Conservation (phyloP, 2,329 filamentous ascomycete genomes). For the Aureobasidium pullulans region DNA sequence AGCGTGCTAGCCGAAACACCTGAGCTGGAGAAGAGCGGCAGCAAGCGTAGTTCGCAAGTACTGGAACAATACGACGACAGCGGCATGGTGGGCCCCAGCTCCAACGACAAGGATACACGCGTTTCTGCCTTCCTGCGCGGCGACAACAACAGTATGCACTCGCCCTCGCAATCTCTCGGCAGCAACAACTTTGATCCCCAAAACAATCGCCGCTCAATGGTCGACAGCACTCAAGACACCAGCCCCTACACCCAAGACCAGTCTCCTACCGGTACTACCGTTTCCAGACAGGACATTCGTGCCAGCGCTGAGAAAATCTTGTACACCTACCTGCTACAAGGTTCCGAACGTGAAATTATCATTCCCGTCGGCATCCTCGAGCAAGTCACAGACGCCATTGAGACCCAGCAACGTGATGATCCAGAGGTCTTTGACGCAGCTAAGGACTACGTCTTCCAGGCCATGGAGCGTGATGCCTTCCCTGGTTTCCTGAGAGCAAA, state of each 20-base stretch:
- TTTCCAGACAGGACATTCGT: constrained; percentile 82
- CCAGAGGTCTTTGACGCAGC: constrained; percentile 95
- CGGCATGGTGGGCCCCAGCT: constrained; percentile 26
- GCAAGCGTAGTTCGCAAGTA: constrained; percentile 76
- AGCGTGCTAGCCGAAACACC: constrained; percentile 91
- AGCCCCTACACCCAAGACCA: constrained; percentile 14
- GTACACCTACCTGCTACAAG: constrained; percentile 92
- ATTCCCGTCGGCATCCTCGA: constrained; percentile 80
- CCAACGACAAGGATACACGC: constrained; percentile 47
- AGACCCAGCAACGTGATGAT: constrained; percentile 86
- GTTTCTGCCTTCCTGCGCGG: constrained; percentile 81
- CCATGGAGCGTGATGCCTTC: constrained; percentile 99
- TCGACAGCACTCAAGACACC: constrained; percentile 48
- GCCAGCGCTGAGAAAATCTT: constrained; percentile 95
- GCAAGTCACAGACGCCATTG: constrained; percentile 79
- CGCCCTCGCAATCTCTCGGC: constrained; percentile 40
- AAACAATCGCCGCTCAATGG: constrained; percentile 48
- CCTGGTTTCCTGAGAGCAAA: constrained; percentile 93
- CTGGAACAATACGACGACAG: constrained; percentile 43
- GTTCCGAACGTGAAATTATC: constrained; percentile 94
- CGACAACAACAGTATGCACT: constrained; percentile 39
- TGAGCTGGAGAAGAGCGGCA: constrained; percentile 72
- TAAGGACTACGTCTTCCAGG: constrained; percentile 99
- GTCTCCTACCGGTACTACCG: constrained; percentile 64
- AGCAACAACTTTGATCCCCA: constrained; percentile 42